Evolutionary conservation across 2,329 filamentous ascomycete genomes (phyloP).

Genomic region (Colletotrichum cereale): DNA sequence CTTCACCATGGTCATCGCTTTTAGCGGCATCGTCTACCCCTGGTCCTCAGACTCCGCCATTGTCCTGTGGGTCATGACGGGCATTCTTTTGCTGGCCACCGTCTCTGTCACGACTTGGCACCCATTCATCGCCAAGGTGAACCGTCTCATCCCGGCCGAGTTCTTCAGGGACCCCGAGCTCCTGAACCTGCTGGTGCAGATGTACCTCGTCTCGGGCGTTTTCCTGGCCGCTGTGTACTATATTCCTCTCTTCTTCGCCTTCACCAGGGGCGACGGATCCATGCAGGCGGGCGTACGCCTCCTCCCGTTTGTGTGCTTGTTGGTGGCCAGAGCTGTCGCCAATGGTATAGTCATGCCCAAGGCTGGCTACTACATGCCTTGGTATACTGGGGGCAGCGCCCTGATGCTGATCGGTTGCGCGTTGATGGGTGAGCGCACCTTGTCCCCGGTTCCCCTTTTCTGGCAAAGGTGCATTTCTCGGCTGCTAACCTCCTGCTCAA

Average conservation of each 20-base stretch:
- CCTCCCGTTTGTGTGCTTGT: slow-evolving; percentile 53
- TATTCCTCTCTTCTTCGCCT: slow-evolving; percentile 63
- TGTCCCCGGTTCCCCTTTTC: too few species aligned
- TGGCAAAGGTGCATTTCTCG: slow-evolving; percentile 43
- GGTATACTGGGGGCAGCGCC: too few species aligned
- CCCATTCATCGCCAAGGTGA: slow-evolving; percentile 52
- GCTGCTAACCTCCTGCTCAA: slow-evolving; percentile 6
- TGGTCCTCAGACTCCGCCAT: slow-evolving; percentile 61
- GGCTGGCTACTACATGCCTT: too few species aligned
- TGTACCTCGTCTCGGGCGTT: slow-evolving; percentile 41
- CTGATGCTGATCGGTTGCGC: too few species aligned
- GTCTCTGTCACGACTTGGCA: slow-evolving; percentile 53
- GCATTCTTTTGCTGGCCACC: slow-evolving; percentile 56
- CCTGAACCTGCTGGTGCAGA: slow-evolving; percentile 41
- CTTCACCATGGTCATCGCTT: slow-evolving; percentile 61
- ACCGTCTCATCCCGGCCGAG: slow-evolving; percentile 55
- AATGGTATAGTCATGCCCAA: slow-evolving; percentile 52
- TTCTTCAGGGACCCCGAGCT: slow-evolving; percentile 48
- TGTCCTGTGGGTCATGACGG: slow-evolving; percentile 57
- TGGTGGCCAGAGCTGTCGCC: slow-evolving; percentile 51
- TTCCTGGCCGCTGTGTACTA: slow-evolving; percentile 53
- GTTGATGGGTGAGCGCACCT: too few species aligned
- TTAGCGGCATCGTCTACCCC: slow-evolving; percentile 60
- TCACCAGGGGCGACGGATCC: slow-evolving; percentile 54
- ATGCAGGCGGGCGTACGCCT: slow-evolving; percentile 53